Conservation (phyloP, 2,329 filamentous ascomycete species). For the Mycogone perniciosa region DNA sequence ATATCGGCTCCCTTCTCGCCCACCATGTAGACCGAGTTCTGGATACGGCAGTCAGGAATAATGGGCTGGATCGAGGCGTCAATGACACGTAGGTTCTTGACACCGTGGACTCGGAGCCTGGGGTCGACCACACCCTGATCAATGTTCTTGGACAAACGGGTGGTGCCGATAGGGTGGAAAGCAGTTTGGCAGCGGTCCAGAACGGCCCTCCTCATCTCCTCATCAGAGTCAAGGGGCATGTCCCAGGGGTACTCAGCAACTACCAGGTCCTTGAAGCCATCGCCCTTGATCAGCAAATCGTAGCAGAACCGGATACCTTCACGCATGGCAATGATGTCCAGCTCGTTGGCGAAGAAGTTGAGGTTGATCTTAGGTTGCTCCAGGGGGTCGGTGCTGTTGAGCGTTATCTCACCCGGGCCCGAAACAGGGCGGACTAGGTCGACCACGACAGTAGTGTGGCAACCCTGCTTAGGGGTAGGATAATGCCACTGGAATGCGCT, state of each 20-base stretch:
- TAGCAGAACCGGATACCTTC: constrained; percentile 51
- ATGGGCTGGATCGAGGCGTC: constrained; percentile 52
- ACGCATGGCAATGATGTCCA: constrained; percentile 51
- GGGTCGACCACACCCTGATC: constrained; percentile 47
- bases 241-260: constrained; percentile 52
- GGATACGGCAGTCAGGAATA: constrained; percentile 51
- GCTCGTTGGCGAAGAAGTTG: constrained; percentile 52
- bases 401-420: constrained; percentile 45
- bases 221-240: constrained; percentile 50
- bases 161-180: constrained; percentile 53
- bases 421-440: constrained; percentile 38
- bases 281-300: constrained; percentile 51
- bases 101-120: constrained; percentile 45
- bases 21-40: constrained; percentile 55
- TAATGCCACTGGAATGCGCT: constrained; percentile 44
- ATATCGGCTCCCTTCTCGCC: constrained; percentile 42
- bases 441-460: constrained; percentile 51
- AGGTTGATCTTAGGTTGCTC: constrained; percentile 54
- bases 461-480: constrained; percentile 35
- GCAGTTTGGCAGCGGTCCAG: constrained; percentile 54
- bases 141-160: constrained; percentile 45
- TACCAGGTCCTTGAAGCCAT: constrained; percentile 50
- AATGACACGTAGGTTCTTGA: constrained; percentile 46
- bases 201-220: constrained; percentile 49
- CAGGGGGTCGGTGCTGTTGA: constrained; percentile 50